Evolutionary conservation across 768 basidiomycete genomes (phyloP).

Genomic region (Exsudoporus frostii): DNA sequence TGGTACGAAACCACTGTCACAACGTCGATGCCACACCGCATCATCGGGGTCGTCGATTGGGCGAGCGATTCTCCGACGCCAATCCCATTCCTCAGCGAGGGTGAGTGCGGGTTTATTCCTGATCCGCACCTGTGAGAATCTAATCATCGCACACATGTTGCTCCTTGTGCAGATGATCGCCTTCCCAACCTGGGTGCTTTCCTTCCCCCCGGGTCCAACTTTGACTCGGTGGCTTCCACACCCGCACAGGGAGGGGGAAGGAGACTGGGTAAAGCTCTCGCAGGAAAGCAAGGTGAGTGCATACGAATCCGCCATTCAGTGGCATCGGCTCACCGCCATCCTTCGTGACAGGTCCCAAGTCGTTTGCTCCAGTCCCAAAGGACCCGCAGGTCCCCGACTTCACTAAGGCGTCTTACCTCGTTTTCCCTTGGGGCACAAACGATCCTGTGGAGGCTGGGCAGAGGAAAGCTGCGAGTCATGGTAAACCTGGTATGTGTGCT

Average conservation of each 20-base stretch:
- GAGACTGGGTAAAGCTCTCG: conserved; percentile 13
- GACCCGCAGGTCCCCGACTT: conserved; percentile 6
- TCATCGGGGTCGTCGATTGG: conserved; percentile 93
- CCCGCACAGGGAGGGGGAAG: neutral
- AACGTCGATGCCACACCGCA: conserved; percentile 65
- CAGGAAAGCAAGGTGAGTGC: conserved; percentile 14
- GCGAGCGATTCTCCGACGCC: conserved; percentile 70
- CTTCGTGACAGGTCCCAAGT: conserved; percentile 5
- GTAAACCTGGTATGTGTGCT: conserved; percentile 11
- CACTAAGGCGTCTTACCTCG: conserved; percentile 54
- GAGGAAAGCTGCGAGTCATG: conserved; percentile 18
- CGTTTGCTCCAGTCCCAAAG: conserved; percentile 11
- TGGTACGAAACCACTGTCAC: conserved; percentile 94
- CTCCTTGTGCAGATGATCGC: conserved; percentile 6
- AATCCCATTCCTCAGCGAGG: conserved; percentile 9
- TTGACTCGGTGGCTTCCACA: conserved; percentile 13
- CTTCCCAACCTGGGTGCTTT: conserved; percentile 29
- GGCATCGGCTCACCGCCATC: neutral
- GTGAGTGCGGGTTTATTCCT: conserved; percentile 12
- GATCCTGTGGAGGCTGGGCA: conserved; percentile 62
- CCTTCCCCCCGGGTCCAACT: conserved; percentile 18
- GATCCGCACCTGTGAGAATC: neutral
- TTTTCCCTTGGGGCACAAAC: conserved; percentile 81
- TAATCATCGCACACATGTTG: neutral
- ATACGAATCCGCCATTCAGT: neutral